Conservation (phyloP, 2,329 filamentous ascomycete genomes). For the Thermomyces lanuginosus region DNA sequence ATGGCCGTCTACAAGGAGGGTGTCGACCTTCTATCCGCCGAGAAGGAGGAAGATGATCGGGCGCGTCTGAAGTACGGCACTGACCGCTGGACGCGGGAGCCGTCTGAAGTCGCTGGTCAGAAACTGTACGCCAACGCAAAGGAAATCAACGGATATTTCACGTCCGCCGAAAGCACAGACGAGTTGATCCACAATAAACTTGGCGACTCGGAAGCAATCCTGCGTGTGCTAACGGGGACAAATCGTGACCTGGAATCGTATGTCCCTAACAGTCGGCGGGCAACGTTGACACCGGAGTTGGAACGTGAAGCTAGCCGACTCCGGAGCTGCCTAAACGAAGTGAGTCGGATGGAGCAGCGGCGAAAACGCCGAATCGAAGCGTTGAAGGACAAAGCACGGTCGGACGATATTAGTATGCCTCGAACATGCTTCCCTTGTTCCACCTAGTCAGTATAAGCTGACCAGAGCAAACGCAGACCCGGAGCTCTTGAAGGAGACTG, state of each 20-base stretch:
- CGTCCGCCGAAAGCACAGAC: constrained; percentile 50
- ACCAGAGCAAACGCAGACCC: too few relatives aligned
- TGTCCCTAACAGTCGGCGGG: constrained; percentile 69
- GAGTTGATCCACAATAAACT: constrained; percentile 63
- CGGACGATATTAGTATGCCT: constrained; percentile 63
- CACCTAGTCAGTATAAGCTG: too few relatives aligned
- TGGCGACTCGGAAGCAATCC: constrained; percentile 53
- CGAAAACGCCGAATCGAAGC: constrained; percentile 64
- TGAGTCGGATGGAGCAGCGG: constrained; percentile 65
- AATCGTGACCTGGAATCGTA: constrained; percentile 73
- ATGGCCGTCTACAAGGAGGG: constrained; percentile 68
- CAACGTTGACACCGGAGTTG: constrained; percentile 62
- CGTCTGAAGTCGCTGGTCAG: constrained; percentile 50
- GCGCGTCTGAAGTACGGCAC: constrained; percentile 68
- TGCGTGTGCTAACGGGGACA: constrained; percentile 60
- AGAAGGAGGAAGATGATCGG: constrained; percentile 68
- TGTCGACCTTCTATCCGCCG: constrained; percentile 56
- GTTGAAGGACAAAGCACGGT: constrained; percentile 60
- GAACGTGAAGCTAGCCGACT: constrained; percentile 64
- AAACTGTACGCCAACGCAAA: constrained; percentile 59
- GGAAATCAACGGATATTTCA: constrained; percentile 79
- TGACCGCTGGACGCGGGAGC: constrained; percentile 59
- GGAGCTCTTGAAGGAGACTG: constrained; percentile 67
- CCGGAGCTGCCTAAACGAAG: constrained; percentile 67
- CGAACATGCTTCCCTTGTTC: constrained; percentile 2